Evolutionary conservation across 495 filamentous ascomycete genomes (phyloP).

Genomic region (Staphylotrichum longicolle): DNA sequence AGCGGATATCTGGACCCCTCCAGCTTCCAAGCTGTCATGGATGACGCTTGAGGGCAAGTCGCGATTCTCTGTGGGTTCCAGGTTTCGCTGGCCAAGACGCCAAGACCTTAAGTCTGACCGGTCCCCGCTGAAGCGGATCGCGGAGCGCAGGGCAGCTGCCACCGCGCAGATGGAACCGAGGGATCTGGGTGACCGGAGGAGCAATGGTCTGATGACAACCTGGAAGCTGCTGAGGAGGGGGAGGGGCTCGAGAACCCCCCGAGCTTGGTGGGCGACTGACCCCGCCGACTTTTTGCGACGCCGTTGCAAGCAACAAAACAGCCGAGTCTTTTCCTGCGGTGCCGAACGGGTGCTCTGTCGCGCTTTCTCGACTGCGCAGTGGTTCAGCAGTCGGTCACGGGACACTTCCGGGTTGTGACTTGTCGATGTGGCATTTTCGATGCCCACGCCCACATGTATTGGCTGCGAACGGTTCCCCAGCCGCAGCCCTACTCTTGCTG

Average conservation of each 20-base stretch:
- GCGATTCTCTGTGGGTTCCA: constrained; percentile 8
- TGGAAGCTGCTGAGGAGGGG: constrained; percentile 9
- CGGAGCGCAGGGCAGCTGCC: constrained; percentile 25
- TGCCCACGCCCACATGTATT: constrained; percentile 11
- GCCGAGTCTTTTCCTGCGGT: neutral
- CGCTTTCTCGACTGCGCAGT: too few species aligned
- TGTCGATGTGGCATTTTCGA: constrained; percentile 23
- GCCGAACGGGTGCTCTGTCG: neutral
- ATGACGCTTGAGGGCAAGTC: constrained; percentile 11
- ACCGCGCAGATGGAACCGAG: constrained; percentile 28
- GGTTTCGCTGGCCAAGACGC: constrained; percentile 14
- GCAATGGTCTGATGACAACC: constrained; percentile 24
- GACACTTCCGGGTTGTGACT: constrained; percentile 2
- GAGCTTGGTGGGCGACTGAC: constrained; percentile 1
- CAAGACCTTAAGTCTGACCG: constrained; percentile 22
- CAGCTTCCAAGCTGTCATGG: constrained; percentile 1
- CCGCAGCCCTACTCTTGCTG: constrained; percentile 24
- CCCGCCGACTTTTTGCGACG: constrained; percentile 11
- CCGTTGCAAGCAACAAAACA: too few species aligned
- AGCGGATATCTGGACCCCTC: neutral
- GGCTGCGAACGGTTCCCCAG: constrained; percentile 17
- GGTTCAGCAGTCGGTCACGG: constrained; percentile 15
- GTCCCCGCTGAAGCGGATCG: constrained; percentile 23
- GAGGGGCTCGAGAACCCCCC: constrained; percentile 21
- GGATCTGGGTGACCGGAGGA: constrained; percentile 20